These are phyloP conservation scores for Elsinoe batatas DNA, from an alignment of 2,329 filamentous ascomycete species.

Conservation along the genomic window DNA sequence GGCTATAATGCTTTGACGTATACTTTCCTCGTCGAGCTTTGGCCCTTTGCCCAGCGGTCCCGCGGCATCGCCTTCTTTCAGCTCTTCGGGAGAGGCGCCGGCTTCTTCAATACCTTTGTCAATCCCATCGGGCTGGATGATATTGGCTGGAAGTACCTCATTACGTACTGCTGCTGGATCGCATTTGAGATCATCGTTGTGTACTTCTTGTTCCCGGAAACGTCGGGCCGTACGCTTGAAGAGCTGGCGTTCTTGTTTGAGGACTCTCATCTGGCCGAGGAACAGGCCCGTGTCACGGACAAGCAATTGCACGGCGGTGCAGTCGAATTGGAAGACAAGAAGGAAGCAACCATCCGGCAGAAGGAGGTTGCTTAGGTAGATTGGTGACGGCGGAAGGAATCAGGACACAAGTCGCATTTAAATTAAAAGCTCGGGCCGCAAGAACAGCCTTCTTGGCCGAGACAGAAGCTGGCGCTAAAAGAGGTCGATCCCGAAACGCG, in stretches of 20 bases:
- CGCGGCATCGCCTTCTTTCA: conserved; percentile 14
- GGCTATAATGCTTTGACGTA: conserved; percentile 25
- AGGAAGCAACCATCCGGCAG: neutral
- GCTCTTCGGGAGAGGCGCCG: conserved; percentile 18
- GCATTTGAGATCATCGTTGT: conserved; percentile 21
- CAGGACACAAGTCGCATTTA: neutral
- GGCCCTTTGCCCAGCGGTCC: conserved; percentile 19
- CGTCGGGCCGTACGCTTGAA: conserved; percentile 29
- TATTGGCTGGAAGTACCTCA: conserved; percentile 25
- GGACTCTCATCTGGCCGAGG: neutral
- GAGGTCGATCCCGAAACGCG: neutral
- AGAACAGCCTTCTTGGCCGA: neutral
- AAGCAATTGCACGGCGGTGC: conserved; percentile 1
- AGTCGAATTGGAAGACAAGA: neutral
- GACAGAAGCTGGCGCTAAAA: neutral
- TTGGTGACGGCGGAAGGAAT: neutral
- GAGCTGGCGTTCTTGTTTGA: conserved; percentile 38
- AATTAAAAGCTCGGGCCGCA: conserved; percentile 1
- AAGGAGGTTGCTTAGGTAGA: neutral
- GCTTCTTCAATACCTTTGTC: conserved; percentile 25
- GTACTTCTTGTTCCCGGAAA: conserved; percentile 26
- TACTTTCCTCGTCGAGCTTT: conserved; percentile 23
- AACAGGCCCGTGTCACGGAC: neutral
- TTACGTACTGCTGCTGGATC: conserved; percentile 25
- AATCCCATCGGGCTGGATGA: conserved; percentile 30